Evolutionary conservation across 108 stramenopile species (phyloP).

Genomic region (Schizochytrium sp.): DNA sequence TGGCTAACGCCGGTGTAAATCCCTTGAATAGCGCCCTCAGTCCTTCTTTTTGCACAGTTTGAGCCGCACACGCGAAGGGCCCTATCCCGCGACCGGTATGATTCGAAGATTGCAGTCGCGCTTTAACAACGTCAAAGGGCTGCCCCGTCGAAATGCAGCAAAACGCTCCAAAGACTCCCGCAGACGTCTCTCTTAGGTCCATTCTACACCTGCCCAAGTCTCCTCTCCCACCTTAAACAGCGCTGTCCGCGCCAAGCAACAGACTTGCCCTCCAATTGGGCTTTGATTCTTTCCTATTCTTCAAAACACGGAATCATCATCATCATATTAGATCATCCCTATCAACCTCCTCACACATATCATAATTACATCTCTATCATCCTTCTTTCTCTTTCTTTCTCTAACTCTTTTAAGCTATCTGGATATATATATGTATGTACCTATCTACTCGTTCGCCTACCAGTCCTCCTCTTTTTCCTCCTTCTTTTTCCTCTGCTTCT

Average conservation of each 20-base stretch:
- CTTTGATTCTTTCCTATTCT: no score
- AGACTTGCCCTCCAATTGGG: no score
- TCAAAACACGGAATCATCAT: no score
- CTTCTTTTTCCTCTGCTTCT: no score
- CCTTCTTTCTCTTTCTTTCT: no score
- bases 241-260: not conserved
- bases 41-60: conserved; percentile 31
- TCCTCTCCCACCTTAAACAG: not conserved
- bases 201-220: not conserved
- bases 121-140: conserved; percentile 59
- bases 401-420: no score
- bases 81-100: not conserved
- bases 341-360: no score
- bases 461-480: no score
- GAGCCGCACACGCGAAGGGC: not conserved
- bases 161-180: conserved; percentile 37
- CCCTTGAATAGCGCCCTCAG: conserved; percentile 52
- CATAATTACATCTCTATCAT: no score
- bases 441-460: no score
- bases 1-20: conserved; percentile 56
- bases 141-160: conserved; percentile 57
- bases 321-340: no score
- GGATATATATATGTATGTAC: no score
- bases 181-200: conserved; percentile 44
- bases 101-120: conserved; percentile 32